phyloP scores from a whole-genome alignment of 768 basidiomycete species.

The Suillus discolor region DNA sequence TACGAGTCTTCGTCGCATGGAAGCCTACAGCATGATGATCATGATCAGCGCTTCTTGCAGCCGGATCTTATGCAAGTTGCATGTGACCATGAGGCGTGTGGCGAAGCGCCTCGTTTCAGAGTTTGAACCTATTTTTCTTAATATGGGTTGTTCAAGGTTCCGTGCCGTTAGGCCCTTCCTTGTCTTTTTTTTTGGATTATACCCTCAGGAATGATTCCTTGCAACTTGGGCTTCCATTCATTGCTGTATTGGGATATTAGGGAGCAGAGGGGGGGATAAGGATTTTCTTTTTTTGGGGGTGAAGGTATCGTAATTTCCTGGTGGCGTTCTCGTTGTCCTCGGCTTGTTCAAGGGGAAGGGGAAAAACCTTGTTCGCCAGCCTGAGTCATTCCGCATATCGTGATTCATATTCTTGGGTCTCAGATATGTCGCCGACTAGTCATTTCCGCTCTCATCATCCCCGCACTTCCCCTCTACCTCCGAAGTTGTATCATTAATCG shows the following conservation, averaged over 20 bases:
- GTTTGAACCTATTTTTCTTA: neutral
- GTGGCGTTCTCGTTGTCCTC: conserved; percentile 1
- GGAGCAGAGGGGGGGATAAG: neutral
- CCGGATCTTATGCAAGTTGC: neutral
- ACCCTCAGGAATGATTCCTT: neutral
- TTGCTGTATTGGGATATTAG: neutral
- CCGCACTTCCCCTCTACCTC: neutral
- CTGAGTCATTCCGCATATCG: too few relatives aligned
- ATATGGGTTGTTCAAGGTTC: neutral
- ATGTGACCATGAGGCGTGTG: neutral
- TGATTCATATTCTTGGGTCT: neutral
- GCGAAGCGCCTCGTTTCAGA: conserved; percentile 3
- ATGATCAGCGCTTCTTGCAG: conserved; percentile 1
- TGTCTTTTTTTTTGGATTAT: neutral
- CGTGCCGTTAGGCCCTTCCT: neutral
- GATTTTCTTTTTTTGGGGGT: neutral
- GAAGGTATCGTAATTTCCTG: conserved; percentile 1
- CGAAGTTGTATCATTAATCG: neutral
- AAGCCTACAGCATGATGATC: conserved; percentile 35
- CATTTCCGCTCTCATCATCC: neutral
- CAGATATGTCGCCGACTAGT: neutral
- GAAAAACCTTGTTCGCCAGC: neutral
- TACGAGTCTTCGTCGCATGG: conserved; percentile 61
- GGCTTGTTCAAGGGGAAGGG: neutral
- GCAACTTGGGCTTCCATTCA: neutral